Evolutionary conservation across 2,329 filamentous ascomycete genomes (phyloP), one percentile per base, ranked within the genome.

Genomic region (Neonectria coccinea): DNA sequence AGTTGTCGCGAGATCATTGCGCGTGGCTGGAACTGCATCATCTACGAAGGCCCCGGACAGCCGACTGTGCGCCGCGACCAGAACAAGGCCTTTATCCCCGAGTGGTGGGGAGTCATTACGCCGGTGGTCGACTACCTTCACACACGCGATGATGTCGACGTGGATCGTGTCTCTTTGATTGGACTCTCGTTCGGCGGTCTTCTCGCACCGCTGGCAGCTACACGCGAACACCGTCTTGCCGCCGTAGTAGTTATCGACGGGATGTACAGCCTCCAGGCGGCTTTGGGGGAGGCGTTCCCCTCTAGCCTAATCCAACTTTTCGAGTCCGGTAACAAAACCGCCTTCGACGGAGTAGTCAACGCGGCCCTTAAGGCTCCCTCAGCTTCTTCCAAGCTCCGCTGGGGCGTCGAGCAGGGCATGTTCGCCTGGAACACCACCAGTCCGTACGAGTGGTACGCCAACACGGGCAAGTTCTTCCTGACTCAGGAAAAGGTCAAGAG

Each of bases 21-120:
- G 14, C 75, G 80, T 1, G 81, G 81, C 9, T 81, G 75, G 66
- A 82, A 65, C n/a, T 65, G 57, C 22, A 58, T 65, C 48, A 58
- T 48, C 6, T 65, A 65, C 29, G 62, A 65, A 20, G 62, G 62
- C 12, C 62, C 62, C 3, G 62, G 62, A 2, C 62, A 65, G 33
- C 62, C 62, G 2, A 65, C 62, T 2, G 57, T 65, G 11, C 62
- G 62, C 1, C 62, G 62, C 5, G n/a, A 65, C 8, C 57, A 65
- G 47, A 62, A 58, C 10, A 53, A 62, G 22, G 62, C 53, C 2
- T 65, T 65, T 18, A 65, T 65, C 3, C 57, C 57, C 2, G 57
- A 65, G 48, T 65, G 62, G 62, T 65, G 62, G 62, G 53, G 62
- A 36, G 62, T 36, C 11, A 25, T 65, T 14, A 65, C 62, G 1